phyloP scores from a whole-genome alignment of 106 monocot genomes.

The Dendrobium officinale region DNA sequence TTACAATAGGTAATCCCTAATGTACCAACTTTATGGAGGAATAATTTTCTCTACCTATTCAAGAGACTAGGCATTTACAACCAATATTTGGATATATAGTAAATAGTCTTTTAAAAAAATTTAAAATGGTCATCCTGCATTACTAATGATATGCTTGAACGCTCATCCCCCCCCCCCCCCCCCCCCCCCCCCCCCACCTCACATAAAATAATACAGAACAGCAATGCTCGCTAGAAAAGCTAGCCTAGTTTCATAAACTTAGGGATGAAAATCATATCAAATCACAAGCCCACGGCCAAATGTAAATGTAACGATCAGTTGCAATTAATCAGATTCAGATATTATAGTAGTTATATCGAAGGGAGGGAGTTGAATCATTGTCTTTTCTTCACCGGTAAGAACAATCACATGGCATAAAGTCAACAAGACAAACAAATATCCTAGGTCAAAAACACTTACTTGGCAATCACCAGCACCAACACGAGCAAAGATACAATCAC shows the following conservation, averaged over 20 bases:
- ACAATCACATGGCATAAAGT: neutral
- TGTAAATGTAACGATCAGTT: neutral
- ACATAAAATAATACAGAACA: neutral
- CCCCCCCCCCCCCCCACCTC: too few relatives aligned
- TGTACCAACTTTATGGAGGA: too few relatives aligned
- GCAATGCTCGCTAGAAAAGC: neutral
- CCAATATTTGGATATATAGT: too few relatives aligned
- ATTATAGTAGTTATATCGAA: neutral
- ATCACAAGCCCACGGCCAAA: neutral
- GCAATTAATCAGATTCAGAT: neutral
- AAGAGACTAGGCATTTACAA: too few relatives aligned
- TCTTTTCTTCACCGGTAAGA: neutral
- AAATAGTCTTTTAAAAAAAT: too few relatives aligned
- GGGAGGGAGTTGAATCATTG: neutral
- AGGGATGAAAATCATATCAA: neutral
- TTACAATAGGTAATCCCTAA: too few relatives aligned
- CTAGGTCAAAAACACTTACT: constrained; percentile 28
- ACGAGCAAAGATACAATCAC: constrained; percentile 97
- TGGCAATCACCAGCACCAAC: constrained; percentile 99
- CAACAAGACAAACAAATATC: neutral
- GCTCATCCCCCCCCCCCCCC: too few relatives aligned
- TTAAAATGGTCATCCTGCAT: too few relatives aligned
- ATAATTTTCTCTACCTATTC: too few relatives aligned
- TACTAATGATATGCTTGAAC: too few relatives aligned
- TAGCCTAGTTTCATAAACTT: neutral